Conservation (phyloP, 2,329 filamentous ascomycete genomes). For the Venturia aucupariae region DNA sequence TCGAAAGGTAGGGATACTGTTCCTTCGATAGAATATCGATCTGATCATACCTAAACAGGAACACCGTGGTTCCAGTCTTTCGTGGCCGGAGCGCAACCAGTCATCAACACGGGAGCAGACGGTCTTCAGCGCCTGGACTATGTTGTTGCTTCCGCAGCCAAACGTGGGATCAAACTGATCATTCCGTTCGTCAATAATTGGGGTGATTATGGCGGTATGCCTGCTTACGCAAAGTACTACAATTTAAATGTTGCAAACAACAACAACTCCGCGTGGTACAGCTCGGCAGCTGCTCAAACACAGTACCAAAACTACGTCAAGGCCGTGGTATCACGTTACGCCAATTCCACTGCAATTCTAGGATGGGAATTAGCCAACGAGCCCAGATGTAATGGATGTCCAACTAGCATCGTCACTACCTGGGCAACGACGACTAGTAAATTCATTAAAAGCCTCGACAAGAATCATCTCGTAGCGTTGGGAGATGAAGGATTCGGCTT, state of each 20-base stretch:
- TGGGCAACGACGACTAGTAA: slow-evolving; percentile 50
- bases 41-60: slow-evolving; percentile 26
- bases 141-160: slow-evolving; percentile 51
- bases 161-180: slow-evolving; percentile 52
- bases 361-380: slow-evolving; percentile 63
- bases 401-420: slow-evolving; percentile 45
- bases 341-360: slow-evolving; percentile 49
- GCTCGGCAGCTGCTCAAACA: slow-evolving; percentile 34
- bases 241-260: not conserved
- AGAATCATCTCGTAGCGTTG: slow-evolving; percentile 51
- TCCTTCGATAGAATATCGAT: not conserved
- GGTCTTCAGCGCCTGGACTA: slow-evolving; percentile 57
- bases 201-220: slow-evolving; percentile 58
- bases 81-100: slow-evolving; percentile 37
- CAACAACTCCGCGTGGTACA: slow-evolving; percentile 48
- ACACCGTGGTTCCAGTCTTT: slow-evolving; percentile 49
- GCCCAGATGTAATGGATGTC: slow-evolving; percentile 53
- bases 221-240: slow-evolving; percentile 35
- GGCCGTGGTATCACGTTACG: slow-evolving; percentile 50
- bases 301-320: slow-evolving; percentile 56
- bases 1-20: not conserved
- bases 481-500: slow-evolving; percentile 53
- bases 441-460: slow-evolving; percentile 56
- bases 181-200: slow-evolving; percentile 62
- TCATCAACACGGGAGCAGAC: slow-evolving; percentile 54